Percentiles rank a stretch among this genome's conserved stretches.
Conservation (phyloP, 495 filamentous ascomycete species). For the Penicillium cinerascens region DNA sequence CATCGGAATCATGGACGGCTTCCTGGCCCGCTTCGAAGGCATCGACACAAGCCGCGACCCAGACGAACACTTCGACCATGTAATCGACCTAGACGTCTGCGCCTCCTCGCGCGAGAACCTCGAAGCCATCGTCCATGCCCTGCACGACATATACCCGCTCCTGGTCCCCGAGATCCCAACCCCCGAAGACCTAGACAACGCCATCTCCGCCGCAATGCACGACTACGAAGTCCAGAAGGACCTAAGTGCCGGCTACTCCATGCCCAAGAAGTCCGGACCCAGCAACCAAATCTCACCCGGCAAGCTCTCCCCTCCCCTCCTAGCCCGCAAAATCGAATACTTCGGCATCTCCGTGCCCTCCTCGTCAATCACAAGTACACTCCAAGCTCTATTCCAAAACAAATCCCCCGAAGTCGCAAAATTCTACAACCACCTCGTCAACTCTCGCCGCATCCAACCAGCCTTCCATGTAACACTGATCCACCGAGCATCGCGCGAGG, state of each 20-base stretch:
- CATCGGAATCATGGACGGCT: slow-evolving; percentile 91
- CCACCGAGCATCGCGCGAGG: slow-evolving; percentile 66
- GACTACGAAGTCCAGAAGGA: slow-evolving; percentile 75
- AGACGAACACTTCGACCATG: slow-evolving; percentile 71
- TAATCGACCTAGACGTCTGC: slow-evolving; percentile 81
- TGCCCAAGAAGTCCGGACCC: slow-evolving; percentile 39
- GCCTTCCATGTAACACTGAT: slow-evolving; percentile 94
- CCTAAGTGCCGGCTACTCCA: slow-evolving; percentile 49
- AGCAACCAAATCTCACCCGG: slow-evolving; percentile 16
- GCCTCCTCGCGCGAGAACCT: slow-evolving; percentile 79
- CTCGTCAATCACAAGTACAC: slow-evolving; percentile 52
- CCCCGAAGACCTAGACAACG: slow-evolving; percentile 70
- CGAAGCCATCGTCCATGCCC: slow-evolving; percentile 66
- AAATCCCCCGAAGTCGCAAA: slow-evolving; percentile 42
- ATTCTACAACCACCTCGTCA: slow-evolving; percentile 74
- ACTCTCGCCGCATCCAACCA: slow-evolving; percentile 68
- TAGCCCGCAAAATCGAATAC: slow-evolving; percentile 69
- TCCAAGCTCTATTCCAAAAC: slow-evolving; percentile 64
- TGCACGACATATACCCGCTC: slow-evolving; percentile 70
- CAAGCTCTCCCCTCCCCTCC: slow-evolving; percentile 16
- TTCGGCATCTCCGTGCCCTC: slow-evolving; percentile 66
- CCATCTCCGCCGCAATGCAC: slow-evolving; percentile 70
- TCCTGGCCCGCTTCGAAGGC: slow-evolving; percentile 79
- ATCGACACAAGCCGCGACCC: slow-evolving; percentile 59
- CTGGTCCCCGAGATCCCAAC: slow-evolving; percentile 69